phyloP scores from a whole-genome alignment of 2,329 filamentous ascomycete genomes.

The Colletotrichum limetticola region DNA sequence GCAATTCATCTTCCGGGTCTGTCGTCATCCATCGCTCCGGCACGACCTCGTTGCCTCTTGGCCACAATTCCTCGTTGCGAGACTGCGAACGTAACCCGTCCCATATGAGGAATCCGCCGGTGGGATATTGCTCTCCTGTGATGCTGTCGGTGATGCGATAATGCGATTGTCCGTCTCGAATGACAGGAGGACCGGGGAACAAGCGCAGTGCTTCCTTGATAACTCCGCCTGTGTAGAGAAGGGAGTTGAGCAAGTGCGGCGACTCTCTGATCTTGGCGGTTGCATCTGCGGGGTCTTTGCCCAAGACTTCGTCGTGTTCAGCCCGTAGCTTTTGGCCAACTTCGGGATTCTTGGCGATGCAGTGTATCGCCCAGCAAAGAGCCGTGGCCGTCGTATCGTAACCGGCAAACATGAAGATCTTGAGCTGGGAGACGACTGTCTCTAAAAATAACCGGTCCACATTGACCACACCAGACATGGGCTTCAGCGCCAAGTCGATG shows the following conservation, averaged over 20 bases:
- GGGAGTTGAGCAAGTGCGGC: conserved; percentile 57
- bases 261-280: conserved; percentile 49
- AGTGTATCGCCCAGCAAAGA: conserved; percentile 45
- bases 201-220: conserved; percentile 65
- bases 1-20: conserved; percentile 25
- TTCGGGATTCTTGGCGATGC: conserved; percentile 37
- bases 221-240: conserved; percentile 63
- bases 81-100: conserved; percentile 29
- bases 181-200: conserved; percentile 57
- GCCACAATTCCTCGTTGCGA: conserved; percentile 49
- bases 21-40: conserved; percentile 54
- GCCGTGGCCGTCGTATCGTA: conserved; percentile 50
- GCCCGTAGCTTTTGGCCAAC: conserved; percentile 39
- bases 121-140: conserved; percentile 47
- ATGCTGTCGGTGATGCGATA: conserved; percentile 48
- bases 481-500: conserved; percentile 41
- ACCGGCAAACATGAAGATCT: conserved; percentile 50
- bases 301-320: conserved; percentile 44
- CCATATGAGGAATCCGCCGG: conserved; percentile 43
- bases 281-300: conserved; percentile 41
- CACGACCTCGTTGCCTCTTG: conserved; percentile 48
- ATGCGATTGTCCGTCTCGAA: conserved; percentile 46
- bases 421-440: conserved; percentile 46
- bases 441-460: conserved; percentile 38
- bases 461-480: neutral